phyloP scores from a whole-genome alignment of 768 basidiomycete species.

The Cyathus striatus region DNA sequence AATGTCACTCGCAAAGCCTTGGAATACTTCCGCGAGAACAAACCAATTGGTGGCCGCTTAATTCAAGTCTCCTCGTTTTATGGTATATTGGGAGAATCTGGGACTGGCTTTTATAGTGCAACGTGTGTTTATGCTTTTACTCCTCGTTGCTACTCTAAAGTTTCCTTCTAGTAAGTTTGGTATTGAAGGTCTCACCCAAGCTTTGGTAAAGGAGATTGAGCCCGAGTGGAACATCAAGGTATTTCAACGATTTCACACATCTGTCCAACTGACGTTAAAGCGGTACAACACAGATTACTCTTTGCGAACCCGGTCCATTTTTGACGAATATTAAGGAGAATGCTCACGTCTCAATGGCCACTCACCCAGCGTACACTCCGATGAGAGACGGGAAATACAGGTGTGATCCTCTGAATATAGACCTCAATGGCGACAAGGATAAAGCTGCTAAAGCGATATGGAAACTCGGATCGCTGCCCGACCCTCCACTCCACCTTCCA shows the following conservation, averaged over 20 bases:
- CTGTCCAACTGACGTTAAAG: neutral
- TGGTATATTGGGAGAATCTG: constrained; percentile 20
- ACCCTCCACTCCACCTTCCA: constrained; percentile 6
- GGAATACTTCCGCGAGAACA: constrained; percentile 31
- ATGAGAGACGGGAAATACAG: neutral
- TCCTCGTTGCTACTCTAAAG: constrained; percentile 1
- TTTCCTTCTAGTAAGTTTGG: constrained; percentile 9
- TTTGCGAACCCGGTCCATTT: constrained; percentile 13
- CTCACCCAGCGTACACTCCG: constrained; percentile 14
- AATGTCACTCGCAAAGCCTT: constrained; percentile 25
- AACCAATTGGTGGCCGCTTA: constrained; percentile 31
- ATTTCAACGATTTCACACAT: neutral
- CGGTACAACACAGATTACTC: constrained; percentile 7
- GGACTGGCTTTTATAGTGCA: constrained; percentile 21
- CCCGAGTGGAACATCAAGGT: constrained; percentile 46
- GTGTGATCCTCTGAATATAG: neutral
- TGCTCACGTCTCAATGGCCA: constrained; percentile 2
- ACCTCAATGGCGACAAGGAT: constrained; percentile 4
- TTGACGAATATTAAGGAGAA: constrained; percentile 9
- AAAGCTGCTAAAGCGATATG: constrained; percentile 4
- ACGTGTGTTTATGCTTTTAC: constrained; percentile 5
- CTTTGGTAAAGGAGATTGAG: constrained; percentile 33
- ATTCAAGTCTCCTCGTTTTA: constrained; percentile 29
- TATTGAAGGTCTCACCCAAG: constrained; percentile 33
- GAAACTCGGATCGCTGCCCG: constrained; percentile 4